phyloP scores from a whole-genome alignment of 1,139 yeast species.

The Geotrichum cucujoidarum region DNA sequence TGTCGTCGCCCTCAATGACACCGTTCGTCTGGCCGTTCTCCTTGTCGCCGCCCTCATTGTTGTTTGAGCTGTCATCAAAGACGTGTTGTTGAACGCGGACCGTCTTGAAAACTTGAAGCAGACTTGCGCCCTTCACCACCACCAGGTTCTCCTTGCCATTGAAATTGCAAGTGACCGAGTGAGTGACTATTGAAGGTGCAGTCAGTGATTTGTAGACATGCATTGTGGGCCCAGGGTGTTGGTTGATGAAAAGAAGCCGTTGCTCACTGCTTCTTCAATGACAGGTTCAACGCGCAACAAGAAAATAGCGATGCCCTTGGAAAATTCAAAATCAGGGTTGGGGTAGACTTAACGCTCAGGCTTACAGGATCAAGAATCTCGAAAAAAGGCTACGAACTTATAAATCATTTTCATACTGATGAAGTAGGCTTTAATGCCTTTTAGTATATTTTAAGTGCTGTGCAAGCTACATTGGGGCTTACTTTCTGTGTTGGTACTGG shows the following conservation, averaged over 20 bases:
- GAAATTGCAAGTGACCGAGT: conserved; percentile 59
- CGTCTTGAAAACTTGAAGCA: conserved; percentile 63
- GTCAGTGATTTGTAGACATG: conserved; percentile 77
- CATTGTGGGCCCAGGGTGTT: conserved; percentile 52
- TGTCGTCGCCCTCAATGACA: conserved; percentile 25
- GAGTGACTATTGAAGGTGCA: conserved; percentile 70
- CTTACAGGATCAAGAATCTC: not conserved
- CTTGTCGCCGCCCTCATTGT: conserved; percentile 23
- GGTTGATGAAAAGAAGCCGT: not conserved
- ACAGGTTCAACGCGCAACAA: too few species aligned
- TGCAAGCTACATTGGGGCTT: too few species aligned
- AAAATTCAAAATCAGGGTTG: conserved; percentile 8
- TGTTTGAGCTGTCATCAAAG: conserved; percentile 18
- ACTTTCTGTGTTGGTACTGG: too few species aligned
- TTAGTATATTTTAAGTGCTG: too few species aligned
- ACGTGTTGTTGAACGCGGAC: conserved; percentile 27
- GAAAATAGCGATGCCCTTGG: not conserved
- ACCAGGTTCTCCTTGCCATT: conserved; percentile 54
- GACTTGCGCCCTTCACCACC: conserved; percentile 60
- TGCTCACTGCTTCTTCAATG: not conserved
- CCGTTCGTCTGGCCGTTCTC: conserved; percentile 20
- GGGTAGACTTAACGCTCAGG: not conserved
- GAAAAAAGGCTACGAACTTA: too few species aligned
- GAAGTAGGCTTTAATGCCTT: too few species aligned
- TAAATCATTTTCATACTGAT: too few species aligned